Percentiles rank a stretch among this genome's conserved stretches.
These are phyloP conservation scores for Zasmidium angulare DNA, from an alignment of 2,329 filamentous ascomycete species.

Conservation along the genomic window DNA sequence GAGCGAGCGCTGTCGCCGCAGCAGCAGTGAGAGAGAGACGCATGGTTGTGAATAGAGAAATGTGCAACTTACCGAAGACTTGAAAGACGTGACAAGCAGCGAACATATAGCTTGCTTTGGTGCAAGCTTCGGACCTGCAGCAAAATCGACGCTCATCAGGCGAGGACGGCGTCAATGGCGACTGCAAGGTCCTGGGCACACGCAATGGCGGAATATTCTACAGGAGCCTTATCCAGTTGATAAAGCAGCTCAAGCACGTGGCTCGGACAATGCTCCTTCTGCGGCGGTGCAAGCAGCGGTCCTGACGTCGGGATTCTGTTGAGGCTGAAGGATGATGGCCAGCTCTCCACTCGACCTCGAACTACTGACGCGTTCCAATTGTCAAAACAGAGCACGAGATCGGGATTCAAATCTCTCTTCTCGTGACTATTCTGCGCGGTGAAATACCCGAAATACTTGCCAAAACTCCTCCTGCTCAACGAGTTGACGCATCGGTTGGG, in stretches of 20 bases:
- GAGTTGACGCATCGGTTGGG: too few relatives aligned
- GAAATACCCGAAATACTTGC: too few relatives aligned
- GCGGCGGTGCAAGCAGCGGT: not conserved
- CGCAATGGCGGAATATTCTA: not conserved
- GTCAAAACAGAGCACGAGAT: too few relatives aligned
- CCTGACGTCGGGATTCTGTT: not conserved
- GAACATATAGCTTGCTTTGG: not conserved
- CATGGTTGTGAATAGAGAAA: slow-evolving; percentile 11
- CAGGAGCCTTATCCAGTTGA: not conserved
- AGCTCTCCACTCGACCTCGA: not conserved
- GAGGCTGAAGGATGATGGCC: not conserved
- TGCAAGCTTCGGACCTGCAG: slow-evolving; percentile 3
- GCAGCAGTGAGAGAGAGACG: slow-evolving; percentile 12
- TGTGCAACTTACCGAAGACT: not conserved
- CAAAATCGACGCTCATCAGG: not conserved
- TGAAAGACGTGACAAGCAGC: not conserved
- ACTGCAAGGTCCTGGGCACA: slow-evolving; percentile 1
- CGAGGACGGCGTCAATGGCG: not conserved
- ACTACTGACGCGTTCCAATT: not conserved
- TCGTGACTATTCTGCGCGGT: too few relatives aligned
- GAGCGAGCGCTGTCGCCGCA: slow-evolving; percentile 14
- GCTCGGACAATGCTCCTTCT: not conserved
- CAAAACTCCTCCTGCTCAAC: too few relatives aligned
- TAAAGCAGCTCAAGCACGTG: not conserved
- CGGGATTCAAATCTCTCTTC: too few relatives aligned